A percentile compares a stretch with the other conserved stretches of the same genome.
These are phyloP conservation scores for Colletotrichum spinosum DNA, from an alignment of 2,329 filamentous ascomycete genomes.

Conservation along the genomic window DNA sequence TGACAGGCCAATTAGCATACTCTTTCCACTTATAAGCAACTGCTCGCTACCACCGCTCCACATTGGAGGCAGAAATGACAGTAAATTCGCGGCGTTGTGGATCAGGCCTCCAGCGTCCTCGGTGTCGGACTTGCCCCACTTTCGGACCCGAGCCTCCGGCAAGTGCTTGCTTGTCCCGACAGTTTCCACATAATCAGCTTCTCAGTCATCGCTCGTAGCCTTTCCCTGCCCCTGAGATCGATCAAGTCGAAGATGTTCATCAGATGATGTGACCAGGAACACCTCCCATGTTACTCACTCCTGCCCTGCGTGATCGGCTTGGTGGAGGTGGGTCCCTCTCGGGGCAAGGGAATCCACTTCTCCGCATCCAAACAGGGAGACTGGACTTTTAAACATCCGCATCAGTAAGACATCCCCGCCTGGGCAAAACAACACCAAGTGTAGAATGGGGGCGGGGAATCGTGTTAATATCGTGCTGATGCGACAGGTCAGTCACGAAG, in stretches of 20 bases:
- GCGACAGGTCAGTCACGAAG: background rate
- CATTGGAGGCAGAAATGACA: too few species aligned
- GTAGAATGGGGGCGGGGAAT: conserved; percentile 11
- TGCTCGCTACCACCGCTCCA: too few species aligned
- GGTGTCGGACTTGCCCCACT: too few species aligned
- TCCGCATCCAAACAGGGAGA: background rate
- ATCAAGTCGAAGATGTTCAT: background rate
- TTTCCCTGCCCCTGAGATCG: conserved; percentile 86
- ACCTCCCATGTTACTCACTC: too few species aligned
- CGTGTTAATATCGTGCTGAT: background rate
- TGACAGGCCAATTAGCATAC: too few species aligned
- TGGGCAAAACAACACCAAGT: background rate
- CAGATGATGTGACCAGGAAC: too few species aligned
- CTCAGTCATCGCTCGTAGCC: conserved; percentile 80
- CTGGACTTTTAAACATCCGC: conserved; percentile 1
- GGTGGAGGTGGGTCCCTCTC: background rate
- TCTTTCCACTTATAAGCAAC: too few species aligned
- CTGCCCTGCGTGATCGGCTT: too few species aligned
- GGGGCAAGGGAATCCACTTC: background rate
- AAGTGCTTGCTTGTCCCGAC: conserved; percentile 65
- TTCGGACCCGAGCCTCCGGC: conserved; percentile 52
- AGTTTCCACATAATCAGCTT: conserved; percentile 81
- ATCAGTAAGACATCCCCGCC: background rate
- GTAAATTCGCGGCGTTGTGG: too few species aligned
- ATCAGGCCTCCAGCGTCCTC: too few species aligned